These are phyloP conservation scores for Elongisporangium prolatum DNA, from an alignment of 352 stramenopile genomes.

Conservation along the genomic window DNA sequence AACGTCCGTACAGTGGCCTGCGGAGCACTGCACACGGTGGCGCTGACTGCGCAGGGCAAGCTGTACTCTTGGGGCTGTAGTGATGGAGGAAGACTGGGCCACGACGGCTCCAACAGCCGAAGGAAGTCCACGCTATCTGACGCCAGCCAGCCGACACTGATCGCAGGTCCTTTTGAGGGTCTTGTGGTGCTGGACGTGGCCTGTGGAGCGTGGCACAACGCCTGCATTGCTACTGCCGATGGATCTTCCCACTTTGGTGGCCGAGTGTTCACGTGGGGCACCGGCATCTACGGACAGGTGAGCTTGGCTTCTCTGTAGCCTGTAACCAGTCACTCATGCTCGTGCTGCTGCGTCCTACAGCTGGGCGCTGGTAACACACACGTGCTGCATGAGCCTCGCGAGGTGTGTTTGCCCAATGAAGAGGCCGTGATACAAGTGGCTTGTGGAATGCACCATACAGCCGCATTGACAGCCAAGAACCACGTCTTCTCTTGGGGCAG, in stretches of 20 bases:
- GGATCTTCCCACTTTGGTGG: constrained; percentile 8
- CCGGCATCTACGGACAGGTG: constrained; percentile 63
- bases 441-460: constrained; percentile 67
- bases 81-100: constrained; percentile 77
- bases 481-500: constrained; percentile 70
- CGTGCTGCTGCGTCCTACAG: constrained; percentile 9
- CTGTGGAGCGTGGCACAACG: constrained; percentile 73
- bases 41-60: constrained; percentile 72
- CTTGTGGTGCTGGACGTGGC: constrained; percentile 47
- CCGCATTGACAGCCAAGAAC: constrained; percentile 42
- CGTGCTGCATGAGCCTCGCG: constrained; percentile 37
- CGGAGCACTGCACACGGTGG: constrained; percentile 90
- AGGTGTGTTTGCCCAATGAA: constrained; percentile 25
- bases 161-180: constrained; percentile 25
- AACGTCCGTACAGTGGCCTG: constrained; percentile 78
- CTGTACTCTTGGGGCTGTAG: constrained; percentile 94
- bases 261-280: constrained; percentile 66
- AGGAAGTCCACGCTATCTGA: constrained; percentile 10
- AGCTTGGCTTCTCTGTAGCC: neutral
- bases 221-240: constrained; percentile 37
- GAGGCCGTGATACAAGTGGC: constrained; percentile 22
- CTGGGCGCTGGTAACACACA: constrained; percentile 41
- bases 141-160: constrained; percentile 22
- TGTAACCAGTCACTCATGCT: neutral
- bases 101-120: constrained; percentile 8